Base-by-base conservation (phyloP, 768 basidiomycete species). In the Rhodotorula toruloides region DNA sequence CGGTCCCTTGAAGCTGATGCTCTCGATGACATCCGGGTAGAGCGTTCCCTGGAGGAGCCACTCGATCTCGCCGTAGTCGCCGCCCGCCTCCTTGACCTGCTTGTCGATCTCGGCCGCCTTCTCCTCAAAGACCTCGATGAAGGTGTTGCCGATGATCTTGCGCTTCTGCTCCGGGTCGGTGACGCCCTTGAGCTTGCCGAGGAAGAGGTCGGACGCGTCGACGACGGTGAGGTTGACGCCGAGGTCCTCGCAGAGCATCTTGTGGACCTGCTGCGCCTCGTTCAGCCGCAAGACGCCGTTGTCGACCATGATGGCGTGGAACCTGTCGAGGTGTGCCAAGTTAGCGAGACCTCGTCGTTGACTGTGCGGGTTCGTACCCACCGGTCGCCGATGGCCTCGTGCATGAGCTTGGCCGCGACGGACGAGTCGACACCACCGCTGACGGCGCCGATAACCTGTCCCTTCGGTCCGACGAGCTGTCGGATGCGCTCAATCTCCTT, bases 281-380 rank as follows among this genome's bases (percentile, higher is more conserved):
- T 97, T 87, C 71, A 88, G 79, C 58, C 96, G 89, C 17, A 99
- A 82, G 36, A 98, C 94, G 63, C 96, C 96, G 75, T 99, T 99
- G 79, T 98, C 94, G 49, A 98, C 96, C 92, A 98, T 93, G 80
- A 98, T 96, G 16, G 93, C 96, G 75, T 94, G 96, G 83, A 99
- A 99, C 65, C 93, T 94, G 74, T n/a, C n/a, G 11, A 17, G 37
- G 31, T 2, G 19, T n/a, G 0, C 16, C 32, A 12, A 37, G 44
- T 25, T 12, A 32, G n/a, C 27, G n/a, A n/a, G n/a, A n/a, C n/a
- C n/a, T n/a, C n/a, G n/a, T n/a, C n/a, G n/a, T 27, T 49, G 10
- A n/a, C 8, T 39, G 50, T 31, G n/a, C 49, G 36, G 22, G 46
- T n/a, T n/a, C n/a, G n/a, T n/a, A 71, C 81, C 48, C 75, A 90